Conservation (phyloP, 306 rosid genomes). For the Rosa lucieae region DNA sequence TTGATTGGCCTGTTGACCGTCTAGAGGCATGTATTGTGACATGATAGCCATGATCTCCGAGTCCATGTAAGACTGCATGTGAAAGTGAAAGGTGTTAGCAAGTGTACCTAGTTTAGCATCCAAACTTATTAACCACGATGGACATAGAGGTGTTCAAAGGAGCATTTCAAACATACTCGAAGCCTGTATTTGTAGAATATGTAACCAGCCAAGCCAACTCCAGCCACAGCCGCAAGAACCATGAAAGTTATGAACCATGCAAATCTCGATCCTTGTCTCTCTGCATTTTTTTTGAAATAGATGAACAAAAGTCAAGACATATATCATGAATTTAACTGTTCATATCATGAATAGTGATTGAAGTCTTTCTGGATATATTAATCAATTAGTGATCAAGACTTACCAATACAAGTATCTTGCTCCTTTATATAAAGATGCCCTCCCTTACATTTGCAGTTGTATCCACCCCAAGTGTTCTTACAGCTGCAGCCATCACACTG, state of each 20-base stretch:
- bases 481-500: slow-evolving; percentile 54
- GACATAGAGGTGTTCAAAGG: slow-evolving; percentile 1
- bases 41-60: slow-evolving; percentile 95
- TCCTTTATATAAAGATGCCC: slow-evolving; percentile 46
- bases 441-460: slow-evolving; percentile 51
- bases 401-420: slow-evolving; percentile 56
- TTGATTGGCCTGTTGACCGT: slow-evolving; percentile 52
- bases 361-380: background rate
- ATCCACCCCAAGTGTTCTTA: slow-evolving; percentile 60
- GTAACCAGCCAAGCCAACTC: slow-evolving; percentile 65
- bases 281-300: slow-evolving; percentile 35
- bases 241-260: slow-evolving; percentile 51
- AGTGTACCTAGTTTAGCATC: background rate
- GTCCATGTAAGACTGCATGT: slow-evolving; percentile 86
- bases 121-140: background rate
- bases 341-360: background rate
- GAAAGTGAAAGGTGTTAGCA: background rate
- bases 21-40: slow-evolving; percentile 98
- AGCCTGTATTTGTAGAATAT: slow-evolving; percentile 93
- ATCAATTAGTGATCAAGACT: background rate
- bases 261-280: slow-evolving; percentile 62
- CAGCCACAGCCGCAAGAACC: slow-evolving; percentile 59
- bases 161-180: slow-evolving; percentile 55
- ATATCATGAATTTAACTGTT: background rate
- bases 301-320: slow-evolving; percentile 17